phyloP scores from a whole-genome alignment of 441 rosid species.

The Biscutella laevigata region DNA sequence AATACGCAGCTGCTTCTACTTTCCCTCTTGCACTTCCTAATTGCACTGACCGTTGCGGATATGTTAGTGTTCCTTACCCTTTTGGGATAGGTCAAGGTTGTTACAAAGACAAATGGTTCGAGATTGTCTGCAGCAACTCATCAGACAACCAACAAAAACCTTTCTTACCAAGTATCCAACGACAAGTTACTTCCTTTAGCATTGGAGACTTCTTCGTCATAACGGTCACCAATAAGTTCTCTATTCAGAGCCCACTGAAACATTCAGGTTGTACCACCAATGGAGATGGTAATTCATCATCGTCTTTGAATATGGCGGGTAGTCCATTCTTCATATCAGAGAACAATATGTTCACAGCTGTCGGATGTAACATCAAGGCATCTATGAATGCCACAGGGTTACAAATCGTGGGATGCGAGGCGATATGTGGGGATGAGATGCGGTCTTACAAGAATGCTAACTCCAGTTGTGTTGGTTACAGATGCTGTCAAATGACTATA shows the following conservation, averaged over 20 bases:
- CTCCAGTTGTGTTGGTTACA: neutral
- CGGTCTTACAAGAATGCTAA: neutral
- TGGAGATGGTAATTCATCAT: neutral
- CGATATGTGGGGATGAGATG: neutral
- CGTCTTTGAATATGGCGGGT: neutral
- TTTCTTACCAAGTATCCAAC: neutral
- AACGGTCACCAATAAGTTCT: no score
- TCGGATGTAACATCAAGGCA: constrained; percentile 35
- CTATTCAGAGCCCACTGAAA: constrained; percentile 11
- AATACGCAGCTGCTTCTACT: neutral
- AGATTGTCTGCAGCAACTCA: constrained; percentile 14
- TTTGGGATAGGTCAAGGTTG: constrained; percentile 29
- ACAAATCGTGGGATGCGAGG: constrained; percentile 15
- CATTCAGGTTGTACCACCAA: neutral
- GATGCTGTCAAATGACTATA: constrained; percentile 8
- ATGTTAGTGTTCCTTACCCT: constrained; percentile 25
- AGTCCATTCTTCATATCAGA: constrained; percentile 25
- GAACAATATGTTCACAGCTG: constrained; percentile 20
- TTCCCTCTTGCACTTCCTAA: neutral
- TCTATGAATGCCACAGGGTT: neutral
- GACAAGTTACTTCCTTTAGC: neutral
- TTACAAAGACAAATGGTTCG: constrained; percentile 2
- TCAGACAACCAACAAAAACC: neutral
- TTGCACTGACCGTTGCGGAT: constrained; percentile 20
- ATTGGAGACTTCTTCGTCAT: no score